A percentile compares a stretch with the other conserved stretches of the same genome.
Evolutionary conservation across 2,329 filamentous ascomycete species (phyloP).

Genomic region (Colletotrichum sp.): DNA sequence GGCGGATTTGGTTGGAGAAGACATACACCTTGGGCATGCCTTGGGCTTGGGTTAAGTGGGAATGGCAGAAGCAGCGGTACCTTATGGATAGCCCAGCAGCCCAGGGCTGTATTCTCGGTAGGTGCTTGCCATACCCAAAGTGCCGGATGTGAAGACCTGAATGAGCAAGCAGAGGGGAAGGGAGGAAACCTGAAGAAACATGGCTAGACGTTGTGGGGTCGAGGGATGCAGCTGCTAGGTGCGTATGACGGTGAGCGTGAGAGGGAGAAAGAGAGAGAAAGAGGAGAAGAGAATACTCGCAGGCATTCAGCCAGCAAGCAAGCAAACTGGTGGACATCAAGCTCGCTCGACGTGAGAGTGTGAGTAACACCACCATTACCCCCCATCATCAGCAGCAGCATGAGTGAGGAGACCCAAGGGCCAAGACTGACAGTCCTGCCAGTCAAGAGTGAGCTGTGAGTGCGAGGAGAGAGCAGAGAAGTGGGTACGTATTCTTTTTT

Average conservation of each 20-base stretch:
- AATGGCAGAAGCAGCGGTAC: constrained; percentile 9
- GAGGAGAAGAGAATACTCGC: background rate
- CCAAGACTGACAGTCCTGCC: background rate
- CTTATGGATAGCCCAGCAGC: background rate
- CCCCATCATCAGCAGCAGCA: background rate
- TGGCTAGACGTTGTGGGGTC: background rate
- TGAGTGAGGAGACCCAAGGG: background rate
- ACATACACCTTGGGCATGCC: background rate
- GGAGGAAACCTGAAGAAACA: background rate
- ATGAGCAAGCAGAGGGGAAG: background rate
- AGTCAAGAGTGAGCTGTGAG: background rate
- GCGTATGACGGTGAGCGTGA: background rate
- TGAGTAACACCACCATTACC: background rate
- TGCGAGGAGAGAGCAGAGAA: background rate
- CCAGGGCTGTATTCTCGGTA: background rate
- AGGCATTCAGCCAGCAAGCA: background rate
- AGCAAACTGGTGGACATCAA: background rate
- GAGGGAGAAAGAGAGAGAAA: background rate
- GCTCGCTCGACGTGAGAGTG: background rate
- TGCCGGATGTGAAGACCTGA: background rate
- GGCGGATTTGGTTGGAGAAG: background rate
- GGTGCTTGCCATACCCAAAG: background rate
- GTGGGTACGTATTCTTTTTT: background rate
- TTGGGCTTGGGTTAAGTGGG: background rate
- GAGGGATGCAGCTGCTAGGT: background rate